These are phyloP conservation scores for Zea luxurians DNA, from an alignment of 176 grass and related monocot genomes.

Conservation along the genomic window DNA sequence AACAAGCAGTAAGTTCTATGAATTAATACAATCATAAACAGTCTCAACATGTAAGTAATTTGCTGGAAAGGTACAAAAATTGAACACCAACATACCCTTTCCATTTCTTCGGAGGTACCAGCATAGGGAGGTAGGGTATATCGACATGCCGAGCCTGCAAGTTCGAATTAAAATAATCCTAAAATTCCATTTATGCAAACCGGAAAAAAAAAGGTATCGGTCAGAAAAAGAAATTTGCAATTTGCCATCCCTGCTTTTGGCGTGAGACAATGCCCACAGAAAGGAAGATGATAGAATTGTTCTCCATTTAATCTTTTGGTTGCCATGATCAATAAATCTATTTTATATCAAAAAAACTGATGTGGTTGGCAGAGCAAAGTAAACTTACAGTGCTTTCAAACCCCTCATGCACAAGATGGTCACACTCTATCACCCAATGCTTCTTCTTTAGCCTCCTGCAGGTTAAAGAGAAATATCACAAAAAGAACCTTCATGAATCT, in stretches of 20 bases:
- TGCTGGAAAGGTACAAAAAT: conserved; percentile 28
- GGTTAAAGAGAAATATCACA: conserved; percentile 38
- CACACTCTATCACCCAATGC: conserved; percentile 86
- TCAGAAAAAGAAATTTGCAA: conserved; percentile 28
- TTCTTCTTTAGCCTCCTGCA: conserved; percentile 67
- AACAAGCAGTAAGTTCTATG: conserved; percentile 8
- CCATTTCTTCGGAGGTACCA: conserved; percentile 83
- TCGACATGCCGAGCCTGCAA: conserved; percentile 83
- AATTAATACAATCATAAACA: conserved; percentile 6
- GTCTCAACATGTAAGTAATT: conserved; percentile 3
- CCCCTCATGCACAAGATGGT: conserved; percentile 71
- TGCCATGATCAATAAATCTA: conserved; percentile 3
- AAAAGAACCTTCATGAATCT: conserved; percentile 1
- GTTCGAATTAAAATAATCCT: conserved; percentile 40
- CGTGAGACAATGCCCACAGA: conserved; percentile 1
- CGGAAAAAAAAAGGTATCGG: conserved; percentile 3
- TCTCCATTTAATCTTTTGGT: not conserved
- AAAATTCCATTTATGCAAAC: conserved; percentile 17
- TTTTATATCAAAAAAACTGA: conserved; percentile 5
- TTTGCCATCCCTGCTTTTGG: not conserved
- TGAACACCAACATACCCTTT: conserved; percentile 70
- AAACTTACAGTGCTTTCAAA: conserved; percentile 89
- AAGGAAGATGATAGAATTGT: not conserved
- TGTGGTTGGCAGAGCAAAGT: conserved; percentile 8
- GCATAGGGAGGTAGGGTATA: conserved; percentile 93